Evolutionary conservation across 2,329 filamentous ascomycete genomes (phyloP).

Genomic region (Xylaria sp.): DNA sequence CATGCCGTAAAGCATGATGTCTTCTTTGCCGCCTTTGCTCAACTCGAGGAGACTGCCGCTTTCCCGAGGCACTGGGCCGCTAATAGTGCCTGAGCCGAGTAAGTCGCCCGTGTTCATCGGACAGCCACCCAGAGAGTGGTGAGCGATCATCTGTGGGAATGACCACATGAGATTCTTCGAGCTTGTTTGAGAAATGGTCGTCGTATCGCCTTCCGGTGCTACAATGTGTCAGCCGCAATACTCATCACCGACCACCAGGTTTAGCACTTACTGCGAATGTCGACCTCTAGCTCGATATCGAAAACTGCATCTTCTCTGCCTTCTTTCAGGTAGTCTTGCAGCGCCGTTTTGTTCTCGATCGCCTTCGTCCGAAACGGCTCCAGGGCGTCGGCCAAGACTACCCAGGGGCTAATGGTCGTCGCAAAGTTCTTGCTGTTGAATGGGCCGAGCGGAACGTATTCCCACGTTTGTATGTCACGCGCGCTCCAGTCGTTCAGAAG

Average conservation of each 20-base stretch:
- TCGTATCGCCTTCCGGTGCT: conserved; percentile 61
- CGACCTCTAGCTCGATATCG: conserved; percentile 76
- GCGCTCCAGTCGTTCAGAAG: conserved; percentile 91
- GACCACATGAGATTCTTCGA: conserved; percentile 80
- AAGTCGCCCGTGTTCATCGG: conserved; percentile 79
- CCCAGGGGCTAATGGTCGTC: conserved; percentile 81
- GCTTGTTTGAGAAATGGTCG: conserved; percentile 69
- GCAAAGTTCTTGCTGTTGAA: conserved; percentile 89
- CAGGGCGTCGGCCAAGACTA: conserved; percentile 80
- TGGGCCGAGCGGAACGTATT: conserved; percentile 83
- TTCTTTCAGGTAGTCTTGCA: conserved; percentile 67
- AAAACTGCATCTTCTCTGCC: conserved; percentile 68
- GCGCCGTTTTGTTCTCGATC: conserved; percentile 49
- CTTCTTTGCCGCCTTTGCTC: conserved; percentile 58
- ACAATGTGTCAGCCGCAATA: conserved; percentile 31
- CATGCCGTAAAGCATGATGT: conserved; percentile 55
- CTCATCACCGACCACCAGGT: background rate
- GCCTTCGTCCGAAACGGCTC: conserved; percentile 62
- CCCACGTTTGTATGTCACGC: conserved; percentile 84
- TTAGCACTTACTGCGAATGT: conserved; percentile 64
- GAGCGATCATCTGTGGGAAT: conserved; percentile 84
- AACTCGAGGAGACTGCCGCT: conserved; percentile 60
- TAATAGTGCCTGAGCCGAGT: conserved; percentile 82
- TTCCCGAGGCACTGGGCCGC: conserved; percentile 54
- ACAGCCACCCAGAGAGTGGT: conserved; percentile 82